Percentiles rank a stretch among this genome's conserved stretches.
Evolutionary conservation across 225 moss, liverwort and hornwort genomes (phyloP).

Genomic region (Ulota crispa): DNA sequence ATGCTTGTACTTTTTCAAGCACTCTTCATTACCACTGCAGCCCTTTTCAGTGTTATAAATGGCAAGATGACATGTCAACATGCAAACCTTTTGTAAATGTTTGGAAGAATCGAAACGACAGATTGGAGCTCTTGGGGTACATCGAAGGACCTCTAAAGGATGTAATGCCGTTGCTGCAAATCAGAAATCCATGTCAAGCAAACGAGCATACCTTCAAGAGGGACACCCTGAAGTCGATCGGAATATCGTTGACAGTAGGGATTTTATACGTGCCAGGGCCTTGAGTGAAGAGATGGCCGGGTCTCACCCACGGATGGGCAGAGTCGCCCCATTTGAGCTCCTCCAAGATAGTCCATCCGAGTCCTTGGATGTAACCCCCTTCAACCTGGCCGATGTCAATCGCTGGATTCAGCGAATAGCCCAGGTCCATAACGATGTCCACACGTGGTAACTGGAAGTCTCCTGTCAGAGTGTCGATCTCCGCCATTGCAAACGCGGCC

Average conservation of each 20-base stretch:
- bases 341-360: constrained; percentile 84
- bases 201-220: constrained; percentile 64
- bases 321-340: constrained; percentile 97
- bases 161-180: not conserved
- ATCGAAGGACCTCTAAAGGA: not conserved
- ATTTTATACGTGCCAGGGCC: constrained; percentile 97
- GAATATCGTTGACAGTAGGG: constrained; percentile 90
- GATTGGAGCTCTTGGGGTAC: not conserved
- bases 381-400: constrained; percentile 97
- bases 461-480: constrained; percentile 82
- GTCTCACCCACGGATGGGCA: constrained; percentile 90
- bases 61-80: not conserved
- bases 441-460: constrained; percentile 86
- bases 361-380: constrained; percentile 88
- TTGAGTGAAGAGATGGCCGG: constrained; percentile 88
- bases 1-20: not conserved
- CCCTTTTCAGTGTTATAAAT: not conserved
- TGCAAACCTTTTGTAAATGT: not conserved
- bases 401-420: constrained; percentile 85
- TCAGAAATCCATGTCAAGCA: not conserved
- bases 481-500: constrained; percentile 78
- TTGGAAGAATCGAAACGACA: not conserved
- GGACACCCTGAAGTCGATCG: constrained; percentile 85
- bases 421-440: constrained; percentile 94
- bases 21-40: not conserved